These are phyloP conservation scores for Pyricularia sp. DNA, from an alignment of 2,329 filamentous ascomycete species.

Conservation along the genomic window DNA sequence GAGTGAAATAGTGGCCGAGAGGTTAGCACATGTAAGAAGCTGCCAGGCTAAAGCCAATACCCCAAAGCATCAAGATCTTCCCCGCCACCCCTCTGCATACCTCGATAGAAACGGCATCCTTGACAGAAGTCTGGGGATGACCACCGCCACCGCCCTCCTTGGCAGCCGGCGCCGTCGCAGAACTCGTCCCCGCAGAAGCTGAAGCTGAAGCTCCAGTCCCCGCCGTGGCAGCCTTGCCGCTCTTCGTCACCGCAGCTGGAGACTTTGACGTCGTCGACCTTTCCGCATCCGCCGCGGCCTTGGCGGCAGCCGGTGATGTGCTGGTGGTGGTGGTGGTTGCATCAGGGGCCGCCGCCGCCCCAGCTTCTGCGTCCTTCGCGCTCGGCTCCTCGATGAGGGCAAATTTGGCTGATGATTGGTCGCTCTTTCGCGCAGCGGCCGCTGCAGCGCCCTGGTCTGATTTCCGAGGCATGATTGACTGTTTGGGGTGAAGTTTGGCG, in stretches of 20 bases:
- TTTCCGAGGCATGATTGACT: constrained; percentile 28
- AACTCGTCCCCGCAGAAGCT: not conserved
- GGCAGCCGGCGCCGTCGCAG: constrained; percentile 1
- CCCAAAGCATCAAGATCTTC: not conserved
- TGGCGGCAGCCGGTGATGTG: constrained; percentile 11
- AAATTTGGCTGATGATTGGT: constrained; percentile 31
- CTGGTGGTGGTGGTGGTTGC: constrained; percentile 9
- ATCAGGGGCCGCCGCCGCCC: constrained; percentile 9
- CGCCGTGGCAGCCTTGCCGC: constrained; percentile 7
- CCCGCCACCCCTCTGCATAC: constrained; percentile 19
- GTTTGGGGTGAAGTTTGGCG: not conserved
- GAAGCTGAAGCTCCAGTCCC: constrained; percentile 2
- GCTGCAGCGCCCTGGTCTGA: constrained; percentile 22
- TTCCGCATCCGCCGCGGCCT: constrained; percentile 5
- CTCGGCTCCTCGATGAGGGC: constrained; percentile 27
- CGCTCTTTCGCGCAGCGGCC: constrained; percentile 24
- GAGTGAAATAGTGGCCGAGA: not conserved
- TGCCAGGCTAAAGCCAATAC: not conserved
- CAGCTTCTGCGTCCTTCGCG: constrained; percentile 7
- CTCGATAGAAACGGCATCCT: constrained; percentile 38
- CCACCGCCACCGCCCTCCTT: constrained; percentile 13
- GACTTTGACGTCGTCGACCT: constrained; percentile 1
- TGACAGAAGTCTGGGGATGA: constrained; percentile 7
- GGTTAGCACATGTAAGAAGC: not conserved
- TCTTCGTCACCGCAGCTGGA: constrained; percentile 3